A percentile compares a stretch with the other conserved stretches of the same genome.
These are phyloP conservation scores for Lentinus polychrous DNA, from an alignment of 1,284 basidiomycete genomes.

Conservation along the genomic window DNA sequence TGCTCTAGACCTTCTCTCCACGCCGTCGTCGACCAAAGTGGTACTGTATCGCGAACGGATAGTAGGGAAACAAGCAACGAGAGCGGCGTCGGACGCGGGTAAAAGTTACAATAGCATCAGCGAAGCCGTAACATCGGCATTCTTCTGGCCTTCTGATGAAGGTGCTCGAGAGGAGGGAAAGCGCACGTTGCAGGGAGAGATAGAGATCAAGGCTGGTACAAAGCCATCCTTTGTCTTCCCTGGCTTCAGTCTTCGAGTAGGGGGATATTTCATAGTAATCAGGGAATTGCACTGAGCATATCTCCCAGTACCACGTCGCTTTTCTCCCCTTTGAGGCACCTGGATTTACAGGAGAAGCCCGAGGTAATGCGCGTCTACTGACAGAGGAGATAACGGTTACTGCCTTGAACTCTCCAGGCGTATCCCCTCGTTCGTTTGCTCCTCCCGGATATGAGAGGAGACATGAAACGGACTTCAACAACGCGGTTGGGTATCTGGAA, in stretches of 20 bases:
- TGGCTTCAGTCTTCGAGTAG: conserved; percentile 40
- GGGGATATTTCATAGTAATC: conserved; percentile 12
- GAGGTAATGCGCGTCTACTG: conserved; percentile 26
- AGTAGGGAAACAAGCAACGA: conserved; percentile 39
- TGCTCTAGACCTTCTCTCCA: conserved; percentile 42
- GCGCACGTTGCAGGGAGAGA: conserved; percentile 42
- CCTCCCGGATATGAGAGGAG: conserved; percentile 46
- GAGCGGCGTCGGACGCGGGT: conserved; percentile 21
- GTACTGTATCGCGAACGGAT: conserved; percentile 30
- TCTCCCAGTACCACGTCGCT: conserved; percentile 39
- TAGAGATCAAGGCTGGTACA: conserved; percentile 37
- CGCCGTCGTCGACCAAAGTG: conserved; percentile 28
- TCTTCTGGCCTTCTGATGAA: conserved; percentile 40
- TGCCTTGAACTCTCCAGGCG: conserved; percentile 34
- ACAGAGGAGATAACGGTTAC: conserved; percentile 37
- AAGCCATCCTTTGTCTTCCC: conserved; percentile 52
- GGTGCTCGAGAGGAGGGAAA: conserved; percentile 21
- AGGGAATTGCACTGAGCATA: neutral
- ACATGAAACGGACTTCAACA: conserved; percentile 41
- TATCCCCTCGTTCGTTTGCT: conserved; percentile 38
- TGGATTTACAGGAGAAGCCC: conserved; percentile 32
- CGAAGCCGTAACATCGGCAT: conserved; percentile 34
- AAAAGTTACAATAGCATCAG: conserved; percentile 42
- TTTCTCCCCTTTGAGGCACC: conserved; percentile 37
- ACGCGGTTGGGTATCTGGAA: conserved; percentile 44